Base-by-base conservation (phyloP, 1,139 yeast genomes). In the Taiozyma sp. region DNA sequence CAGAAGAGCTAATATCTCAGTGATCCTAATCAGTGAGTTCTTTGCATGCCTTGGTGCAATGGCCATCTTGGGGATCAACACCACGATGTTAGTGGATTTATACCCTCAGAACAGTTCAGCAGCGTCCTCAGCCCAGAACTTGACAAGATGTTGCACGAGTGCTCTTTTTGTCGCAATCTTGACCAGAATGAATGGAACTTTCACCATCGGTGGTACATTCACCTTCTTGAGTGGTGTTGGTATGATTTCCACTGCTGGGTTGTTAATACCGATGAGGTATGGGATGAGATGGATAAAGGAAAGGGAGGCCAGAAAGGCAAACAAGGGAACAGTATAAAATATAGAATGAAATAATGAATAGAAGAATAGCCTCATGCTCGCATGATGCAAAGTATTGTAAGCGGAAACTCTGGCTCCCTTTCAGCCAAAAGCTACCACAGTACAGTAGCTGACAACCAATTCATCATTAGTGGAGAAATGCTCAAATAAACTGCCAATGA, bases 91-190 rank as follows among this genome's bases (percentile, higher is more conserved):
- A 51, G 83, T 84, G 9, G 91, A 85, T 58, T 59, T 84, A 51
- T 80, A 76, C 54, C 90, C 90, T 0, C 65, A 70, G 4, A 77
- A 76, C 44, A 72, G 86, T 0, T 84, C 89, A 0, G 78, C 86
- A 10, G 81, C 87, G 1, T 72, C 84, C 3, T 81, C 87, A 4
- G 72, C 83, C 47, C 75, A 79, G 52, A 85, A 85, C 57, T 69
- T 85, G 36, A 72, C 81, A 9, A 69, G 91, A 56, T 84, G 93
- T 58, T 69, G 80, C 27, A 60, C 75, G 51, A 78, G 83, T 54
- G 89, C 92, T 1, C 73, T 79, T 1, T 83, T 84, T 48, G 73
- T 84, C 53, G 89, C 87, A 1, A 82, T 79, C 22, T 74, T 84
- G 30, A 76, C 82, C 24, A 72, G 68, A 50, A 84, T 86, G 89